Percentiles rank a stretch among this genome's conserved stretches.
These are phyloP conservation scores for Xenoacremonium recifei DNA, from an alignment of 2,329 filamentous ascomycete genomes.

Conservation along the genomic window DNA sequence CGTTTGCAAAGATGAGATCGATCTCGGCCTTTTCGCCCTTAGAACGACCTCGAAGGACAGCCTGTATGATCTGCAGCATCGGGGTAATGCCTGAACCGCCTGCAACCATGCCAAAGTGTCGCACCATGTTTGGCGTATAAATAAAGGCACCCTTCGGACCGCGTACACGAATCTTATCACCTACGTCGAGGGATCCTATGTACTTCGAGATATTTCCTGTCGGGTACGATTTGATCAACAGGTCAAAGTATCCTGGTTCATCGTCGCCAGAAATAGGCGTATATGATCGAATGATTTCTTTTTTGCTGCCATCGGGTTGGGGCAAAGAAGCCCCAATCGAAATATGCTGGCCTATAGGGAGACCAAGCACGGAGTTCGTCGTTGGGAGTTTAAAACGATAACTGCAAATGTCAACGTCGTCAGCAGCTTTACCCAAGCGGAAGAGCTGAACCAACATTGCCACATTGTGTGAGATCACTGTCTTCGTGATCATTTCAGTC, in stretches of 20 bases:
- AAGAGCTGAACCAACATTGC: conserved; percentile 63
- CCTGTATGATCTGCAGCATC: conserved; percentile 92
- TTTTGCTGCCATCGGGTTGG: conserved; percentile 65
- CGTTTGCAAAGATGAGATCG: conserved; percentile 93
- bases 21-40: conserved; percentile 81
- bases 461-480: conserved; percentile 90
- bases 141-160: conserved; percentile 96
- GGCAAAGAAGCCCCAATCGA: conserved; percentile 77
- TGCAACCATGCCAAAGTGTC: conserved; percentile 94
- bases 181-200: conserved; percentile 75
- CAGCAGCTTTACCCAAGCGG: background rate
- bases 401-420: conserved; percentile 37
- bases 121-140: conserved; percentile 92
- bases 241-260: conserved; percentile 85
- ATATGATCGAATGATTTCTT: conserved; percentile 85
- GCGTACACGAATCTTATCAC: conserved; percentile 80
- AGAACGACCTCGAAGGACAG: conserved; percentile 75
- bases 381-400: conserved; percentile 87
- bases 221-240: conserved; percentile 95
- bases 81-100: conserved; percentile 97
- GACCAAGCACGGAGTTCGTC: conserved; percentile 76
- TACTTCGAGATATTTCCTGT: conserved; percentile 94
- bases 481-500: no score
- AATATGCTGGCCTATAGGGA: conserved; percentile 97
- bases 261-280: conserved; percentile 87